Evolutionary conservation across 2,329 filamentous ascomycete genomes (phyloP).

Genomic region (Chrysoporthe austroafricana): DNA sequence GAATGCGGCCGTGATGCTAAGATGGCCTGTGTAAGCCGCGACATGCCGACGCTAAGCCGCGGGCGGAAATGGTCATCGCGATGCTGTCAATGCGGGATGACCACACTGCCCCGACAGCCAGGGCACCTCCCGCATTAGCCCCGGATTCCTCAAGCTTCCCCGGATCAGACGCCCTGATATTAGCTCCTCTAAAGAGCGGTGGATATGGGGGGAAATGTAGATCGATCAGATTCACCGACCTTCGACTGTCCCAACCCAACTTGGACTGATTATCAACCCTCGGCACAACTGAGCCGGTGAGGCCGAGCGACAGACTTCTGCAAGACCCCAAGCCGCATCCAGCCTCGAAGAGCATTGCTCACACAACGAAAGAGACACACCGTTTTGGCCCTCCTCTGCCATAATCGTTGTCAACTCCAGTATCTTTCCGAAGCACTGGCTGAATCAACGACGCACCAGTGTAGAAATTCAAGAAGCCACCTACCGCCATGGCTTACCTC

Average conservation of each 20-base stretch:
- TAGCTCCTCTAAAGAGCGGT: slow-evolving; percentile 9
- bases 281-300: neutral
- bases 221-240: neutral
- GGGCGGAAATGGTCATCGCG: slow-evolving; percentile 15
- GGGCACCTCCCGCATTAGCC: slow-evolving; percentile 1
- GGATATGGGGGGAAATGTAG: slow-evolving; percentile 1
- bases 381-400: neutral
- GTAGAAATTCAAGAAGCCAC: neutral
- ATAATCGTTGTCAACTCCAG: neutral
- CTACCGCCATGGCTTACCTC: slow-evolving; percentile 48
- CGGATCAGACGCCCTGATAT: slow-evolving; percentile 8
- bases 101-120: slow-evolving; percentile 3
- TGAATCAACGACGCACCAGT: neutral
- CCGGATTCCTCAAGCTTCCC: slow-evolving; percentile 2
- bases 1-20: slow-evolving; percentile 24
- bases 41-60: slow-evolving; percentile 27
- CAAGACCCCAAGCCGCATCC: neutral
- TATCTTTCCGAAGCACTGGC: too few species aligned
- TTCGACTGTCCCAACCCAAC: slow-evolving; percentile 5
- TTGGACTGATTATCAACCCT: slow-evolving; percentile 12
- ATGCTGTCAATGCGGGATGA: neutral
- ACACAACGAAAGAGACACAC: neutral
- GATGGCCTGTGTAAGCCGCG: slow-evolving; percentile 22
- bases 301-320: neutral
- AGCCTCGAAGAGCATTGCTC: slow-evolving; percentile 3